Evolutionary conservation across 495 filamentous ascomycete genomes (phyloP).

Genomic region (Amniculicola lignicola): DNA sequence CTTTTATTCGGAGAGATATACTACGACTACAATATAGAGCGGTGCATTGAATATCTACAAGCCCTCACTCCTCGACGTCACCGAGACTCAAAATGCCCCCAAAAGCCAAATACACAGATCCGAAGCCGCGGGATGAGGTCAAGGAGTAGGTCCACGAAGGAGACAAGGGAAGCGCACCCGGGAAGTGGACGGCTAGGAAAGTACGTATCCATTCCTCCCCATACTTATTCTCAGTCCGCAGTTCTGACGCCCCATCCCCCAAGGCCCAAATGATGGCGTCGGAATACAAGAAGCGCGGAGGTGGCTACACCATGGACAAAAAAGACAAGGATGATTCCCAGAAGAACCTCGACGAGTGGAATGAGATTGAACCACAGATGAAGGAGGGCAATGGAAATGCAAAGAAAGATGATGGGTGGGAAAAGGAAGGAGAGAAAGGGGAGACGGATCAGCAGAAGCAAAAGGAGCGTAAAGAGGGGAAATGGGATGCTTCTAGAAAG

Average conservation of each 20-base stretch:
- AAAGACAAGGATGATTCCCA: slow-evolving; percentile 44
- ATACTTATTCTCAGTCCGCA: not conserved
- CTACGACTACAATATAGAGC: too few species aligned
- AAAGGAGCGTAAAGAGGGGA: too few species aligned
- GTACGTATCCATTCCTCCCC: slow-evolving; percentile 25
- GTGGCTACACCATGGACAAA: slow-evolving; percentile 49
- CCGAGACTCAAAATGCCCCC: slow-evolving; percentile 44
- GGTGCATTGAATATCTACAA: too few species aligned
- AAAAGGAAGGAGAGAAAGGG: slow-evolving; percentile 48
- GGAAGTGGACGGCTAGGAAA: slow-evolving; percentile 53
- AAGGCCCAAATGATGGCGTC: slow-evolving; percentile 52
- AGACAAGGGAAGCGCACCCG: slow-evolving; percentile 50
- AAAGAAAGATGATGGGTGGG: slow-evolving; percentile 45
- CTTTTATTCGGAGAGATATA: too few species aligned
- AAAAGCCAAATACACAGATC: slow-evolving; percentile 50
- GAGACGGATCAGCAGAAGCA: slow-evolving; percentile 31
- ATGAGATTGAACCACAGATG: slow-evolving; percentile 51
- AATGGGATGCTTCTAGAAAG: slow-evolving; percentile 3
- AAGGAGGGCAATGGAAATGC: slow-evolving; percentile 50
- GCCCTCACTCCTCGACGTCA: too few species aligned
- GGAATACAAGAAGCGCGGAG: slow-evolving; percentile 53
- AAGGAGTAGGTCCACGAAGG: slow-evolving; percentile 49
- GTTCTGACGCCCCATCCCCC: not conserved
- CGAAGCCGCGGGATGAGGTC: slow-evolving; percentile 48
- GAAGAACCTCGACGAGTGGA: slow-evolving; percentile 47